Evolutionary conservation across 164 flowering plant genomes (phyloP).

Genomic region (Annona cherimola): DNA sequence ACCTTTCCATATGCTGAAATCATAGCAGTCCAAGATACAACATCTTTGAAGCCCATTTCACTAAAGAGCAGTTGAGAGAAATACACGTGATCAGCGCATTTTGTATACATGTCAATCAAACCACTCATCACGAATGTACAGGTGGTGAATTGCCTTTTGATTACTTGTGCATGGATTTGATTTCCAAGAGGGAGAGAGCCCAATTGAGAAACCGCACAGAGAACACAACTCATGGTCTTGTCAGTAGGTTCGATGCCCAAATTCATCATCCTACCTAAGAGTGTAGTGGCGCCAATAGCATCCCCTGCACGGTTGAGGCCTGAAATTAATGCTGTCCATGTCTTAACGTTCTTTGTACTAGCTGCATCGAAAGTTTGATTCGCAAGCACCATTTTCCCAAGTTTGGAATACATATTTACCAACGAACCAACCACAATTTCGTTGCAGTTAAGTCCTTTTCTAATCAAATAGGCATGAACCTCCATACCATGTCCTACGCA

Average conservation of each 20-base stretch:
- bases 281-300: background rate
- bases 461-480: constrained; percentile 6
- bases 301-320: background rate
- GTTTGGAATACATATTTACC: constrained; percentile 4
- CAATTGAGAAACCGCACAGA: constrained; percentile 4
- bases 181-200: background rate
- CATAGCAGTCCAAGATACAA: constrained; percentile 57
- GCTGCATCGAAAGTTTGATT: background rate
- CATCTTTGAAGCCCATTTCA: constrained; percentile 29
- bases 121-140: constrained; percentile 35
- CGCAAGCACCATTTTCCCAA: background rate
- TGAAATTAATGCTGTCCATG: background rate
- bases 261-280: constrained; percentile 1
- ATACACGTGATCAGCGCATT: constrained; percentile 20
- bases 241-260: background rate
- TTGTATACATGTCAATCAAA: constrained; percentile 45
- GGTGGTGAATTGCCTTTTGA: constrained; percentile 35
- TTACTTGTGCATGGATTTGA: constrained; percentile 35
- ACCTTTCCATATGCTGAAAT: constrained; percentile 43
- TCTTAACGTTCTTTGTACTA: background rate
- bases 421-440: constrained; percentile 2
- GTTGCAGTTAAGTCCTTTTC: constrained; percentile 2
- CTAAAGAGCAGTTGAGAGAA: constrained; percentile 25
- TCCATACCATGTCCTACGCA: constrained; percentile 27
- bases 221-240: constrained; percentile 3